Percentiles rank a stretch among this genome's conserved stretches.
phyloP scores from a whole-genome alignment of 2,329 filamentous ascomycete genomes.

The Pseudogymnoascus verrucosus region DNA sequence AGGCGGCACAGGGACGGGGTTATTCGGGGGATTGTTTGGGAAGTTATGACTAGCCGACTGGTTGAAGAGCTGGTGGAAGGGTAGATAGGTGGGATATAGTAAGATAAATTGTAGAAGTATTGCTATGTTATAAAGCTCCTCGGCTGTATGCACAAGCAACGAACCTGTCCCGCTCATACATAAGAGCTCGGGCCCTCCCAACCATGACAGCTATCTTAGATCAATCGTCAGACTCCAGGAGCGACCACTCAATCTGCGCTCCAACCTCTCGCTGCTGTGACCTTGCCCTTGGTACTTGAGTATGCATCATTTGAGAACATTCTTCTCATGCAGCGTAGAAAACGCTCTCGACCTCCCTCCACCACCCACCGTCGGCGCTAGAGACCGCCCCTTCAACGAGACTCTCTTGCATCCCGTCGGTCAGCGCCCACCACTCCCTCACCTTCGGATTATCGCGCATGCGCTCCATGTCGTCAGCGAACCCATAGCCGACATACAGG shows the following conservation, averaged over 20 bases:
- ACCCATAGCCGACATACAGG: slow-evolving; percentile 71
- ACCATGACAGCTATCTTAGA: background rate
- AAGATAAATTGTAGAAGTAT: background rate
- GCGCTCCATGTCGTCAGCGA: slow-evolving; percentile 64
- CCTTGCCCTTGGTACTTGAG: background rate
- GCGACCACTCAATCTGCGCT: background rate
- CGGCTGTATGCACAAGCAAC: background rate
- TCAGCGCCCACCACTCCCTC: slow-evolving; percentile 74
- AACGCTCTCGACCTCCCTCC: slow-evolving; percentile 61
- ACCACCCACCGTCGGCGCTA: slow-evolving; percentile 56
- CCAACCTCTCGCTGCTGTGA: background rate
- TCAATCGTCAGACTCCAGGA: background rate
- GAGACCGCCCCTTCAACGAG: slow-evolving; percentile 51
- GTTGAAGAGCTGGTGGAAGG: background rate
- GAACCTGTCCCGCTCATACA: background rate
- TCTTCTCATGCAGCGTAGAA: slow-evolving; percentile 47
- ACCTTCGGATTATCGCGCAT: slow-evolving; percentile 69
- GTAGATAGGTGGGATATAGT: background rate
- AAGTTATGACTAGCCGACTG: slow-evolving; percentile 10
- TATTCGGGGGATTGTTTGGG: slow-evolving; percentile 35
- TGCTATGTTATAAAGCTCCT: background rate
- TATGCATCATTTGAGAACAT: background rate
- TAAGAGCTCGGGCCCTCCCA: background rate
- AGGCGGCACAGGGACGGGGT: slow-evolving; percentile 30
- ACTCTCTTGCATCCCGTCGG: slow-evolving; percentile 64